phyloP scores from a whole-genome alignment of 108 stramenopile genomes.

The Cylindrotheca closterium region DNA sequence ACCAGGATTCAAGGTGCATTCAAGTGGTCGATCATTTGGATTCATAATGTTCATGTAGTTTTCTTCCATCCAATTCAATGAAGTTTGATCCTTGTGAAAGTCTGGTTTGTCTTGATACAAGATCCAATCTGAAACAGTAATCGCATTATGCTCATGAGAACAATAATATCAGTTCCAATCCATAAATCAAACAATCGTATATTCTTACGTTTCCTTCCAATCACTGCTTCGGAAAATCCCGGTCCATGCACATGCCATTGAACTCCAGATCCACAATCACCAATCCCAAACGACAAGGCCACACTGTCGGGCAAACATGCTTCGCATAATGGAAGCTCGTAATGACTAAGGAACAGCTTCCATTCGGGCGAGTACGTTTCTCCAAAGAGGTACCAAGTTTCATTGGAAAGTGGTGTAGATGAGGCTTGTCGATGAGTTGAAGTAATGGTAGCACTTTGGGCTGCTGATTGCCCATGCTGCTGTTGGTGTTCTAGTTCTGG shows the following conservation, averaged over 20 bases:
- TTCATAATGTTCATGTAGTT: conserved; percentile 30
- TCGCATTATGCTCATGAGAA: not conserved
- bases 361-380: conserved; percentile 77
- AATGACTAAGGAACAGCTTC: conserved; percentile 47
- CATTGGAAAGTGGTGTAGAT: conserved; percentile 66
- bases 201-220: conserved; percentile 44
- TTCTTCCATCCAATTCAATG: conserved; percentile 84
- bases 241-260: conserved; percentile 86
- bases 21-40: conserved; percentile 45
- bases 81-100: conserved; percentile 70
- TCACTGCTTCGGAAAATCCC: conserved; percentile 76
- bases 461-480: no score
- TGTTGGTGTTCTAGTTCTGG: no score
- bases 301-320: conserved; percentile 46
- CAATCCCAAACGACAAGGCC: conserved; percentile 81
- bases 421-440: conserved; percentile 26
- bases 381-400: conserved; percentile 89
- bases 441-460: no score
- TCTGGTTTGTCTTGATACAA: conserved; percentile 52
- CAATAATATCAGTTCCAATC: not conserved
- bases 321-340: conserved; percentile 65
- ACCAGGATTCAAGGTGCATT: conserved; percentile 78
- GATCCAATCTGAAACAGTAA: conserved; percentile 50
- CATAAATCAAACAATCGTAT: not conserved
- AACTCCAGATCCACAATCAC: conserved; percentile 79